Base-by-base conservation (phyloP, 2,329 filamentous ascomycete genomes). In the Aspergillus costaricaensis region DNA sequence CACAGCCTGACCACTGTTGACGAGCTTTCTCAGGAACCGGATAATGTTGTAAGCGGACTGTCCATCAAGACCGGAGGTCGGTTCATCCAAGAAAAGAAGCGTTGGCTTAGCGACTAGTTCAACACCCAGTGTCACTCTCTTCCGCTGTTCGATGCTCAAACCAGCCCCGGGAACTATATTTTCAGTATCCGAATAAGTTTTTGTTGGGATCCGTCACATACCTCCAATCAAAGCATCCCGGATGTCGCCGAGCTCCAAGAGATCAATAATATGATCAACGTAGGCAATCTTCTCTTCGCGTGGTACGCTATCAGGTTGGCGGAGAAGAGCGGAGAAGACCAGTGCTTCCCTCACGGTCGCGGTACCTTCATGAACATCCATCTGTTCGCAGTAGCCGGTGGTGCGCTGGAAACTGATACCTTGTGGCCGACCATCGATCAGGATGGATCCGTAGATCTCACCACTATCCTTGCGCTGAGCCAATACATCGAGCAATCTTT, bases 1-100 rank as follows among this genome's bases (percentile, higher is more conserved):
- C 1, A 91, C 84, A 4, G 88, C 87, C 66, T 91, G 88, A 0
- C 88, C 88, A 2, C 82, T 82, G 52, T 86, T 83, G 7, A 88
- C 87, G 0, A 91, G 80, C 70, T 89, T 89, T 10, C 86, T 80
- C 17, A 91, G 71, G 74, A 90, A 89, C 0, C 86, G 83, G 5
- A 89, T 81, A 27, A 75, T 75, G 15, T 75, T 75, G 61, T 70
- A 75, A 1, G 89, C 88, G 5, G 87, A 86, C 62, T 89, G 87
- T 0, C 86, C 86, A 63, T 91, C 89, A 0, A 91, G 79, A 56
- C 85, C 85, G 0, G 83, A 86, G 0, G 85, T 87, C 0, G 85
- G 85, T 65, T 87, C 85, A 58, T 87, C 85, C 7, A 87, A 74
- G 72, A 87, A 87, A 60, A 86, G 80, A 0, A 87, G 79, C n/a